Conservation (phyloP, 2,329 filamentous ascomycete species). For the Rosellinia necatrix region DNA sequence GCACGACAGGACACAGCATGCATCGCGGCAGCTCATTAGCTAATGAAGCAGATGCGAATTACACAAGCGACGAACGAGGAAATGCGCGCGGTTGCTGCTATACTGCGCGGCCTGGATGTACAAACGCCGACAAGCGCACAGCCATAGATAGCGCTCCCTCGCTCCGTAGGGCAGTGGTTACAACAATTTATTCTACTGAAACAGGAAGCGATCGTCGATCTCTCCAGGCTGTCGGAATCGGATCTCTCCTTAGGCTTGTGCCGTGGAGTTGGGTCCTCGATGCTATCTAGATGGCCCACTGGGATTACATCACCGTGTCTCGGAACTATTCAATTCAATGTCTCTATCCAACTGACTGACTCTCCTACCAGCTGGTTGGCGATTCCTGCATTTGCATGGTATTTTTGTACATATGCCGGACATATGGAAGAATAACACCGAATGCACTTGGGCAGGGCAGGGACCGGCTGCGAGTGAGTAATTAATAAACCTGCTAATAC, state of each 20-base stretch:
- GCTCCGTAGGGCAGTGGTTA: conserved; percentile 6
- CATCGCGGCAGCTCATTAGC: background rate
- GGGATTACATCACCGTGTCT: conserved; percentile 10
- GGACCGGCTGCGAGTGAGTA: background rate
- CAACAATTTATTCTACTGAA: conserved; percentile 1
- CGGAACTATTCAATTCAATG: background rate
- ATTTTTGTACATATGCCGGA: no score
- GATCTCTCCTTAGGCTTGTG: conserved; percentile 21
- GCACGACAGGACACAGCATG: background rate
- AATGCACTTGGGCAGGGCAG: conserved; percentile 6
- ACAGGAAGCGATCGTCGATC: conserved; percentile 28
- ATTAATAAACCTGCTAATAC: no score
- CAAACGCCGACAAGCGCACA: conserved; percentile 12
- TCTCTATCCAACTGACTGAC: background rate
- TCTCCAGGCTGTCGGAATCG: conserved; percentile 30
- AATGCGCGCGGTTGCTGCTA: background rate
- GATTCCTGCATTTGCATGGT: conserved; percentile 4
- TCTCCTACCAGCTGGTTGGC: background rate
- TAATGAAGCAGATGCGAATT: background rate
- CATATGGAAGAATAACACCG: conserved; percentile 9
- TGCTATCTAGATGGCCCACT: conserved; percentile 3
- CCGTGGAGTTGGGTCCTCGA: conserved; percentile 13
- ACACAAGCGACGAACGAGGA: background rate
- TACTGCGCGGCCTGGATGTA: background rate
- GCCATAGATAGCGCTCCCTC: no score